Base-by-base conservation (phyloP, 2,329 filamentous ascomycete genomes). In the Phaeosphaeriaceae sp. region DNA sequence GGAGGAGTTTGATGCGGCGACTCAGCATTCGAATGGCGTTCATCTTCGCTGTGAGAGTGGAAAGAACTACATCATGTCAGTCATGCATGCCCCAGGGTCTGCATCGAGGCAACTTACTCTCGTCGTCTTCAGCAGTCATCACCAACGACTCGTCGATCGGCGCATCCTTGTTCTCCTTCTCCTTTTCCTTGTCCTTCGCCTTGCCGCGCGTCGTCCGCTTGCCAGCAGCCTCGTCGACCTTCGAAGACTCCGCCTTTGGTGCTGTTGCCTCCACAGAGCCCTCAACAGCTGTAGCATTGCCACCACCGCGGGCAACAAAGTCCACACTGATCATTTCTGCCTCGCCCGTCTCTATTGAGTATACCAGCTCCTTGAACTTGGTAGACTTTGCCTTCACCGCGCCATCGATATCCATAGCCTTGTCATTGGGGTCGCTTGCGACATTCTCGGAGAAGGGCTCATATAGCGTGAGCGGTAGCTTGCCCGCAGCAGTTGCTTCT, bases 301-400 rank as follows among this genome's bases (percentile, higher is more conserved):
- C 92, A 49, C 91, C 91, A 42, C 91, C 92, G 53, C 90, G 89
- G 0, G 94, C 94, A 21, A 99, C 91, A 66, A 94, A 97, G 78
- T 97, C 93, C 71, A 99, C 92, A 67, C 92, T 91, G 66, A 99
- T 98, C 93, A 97, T 97, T 78, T 99, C 95, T 1, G 94, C 94
- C 77, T 98, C 94, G 10, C 92, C 93, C 0, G 94, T 97, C 80
- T 98, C 95, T 1, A 98, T 89, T 0, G 90, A 90, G 77, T 95
- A 98, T 1, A 90, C 88, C 10, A 98, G 80, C 73, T 96, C 91
- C 59, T 90, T 87, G 78, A 98, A 98, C 70, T 87, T 90, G 60
- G 95, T 84, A 52, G 71, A 58, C 53, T 73, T 77, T 5, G 69
- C 62, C 52, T 73, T 71, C 78, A 74, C 84, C 76, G 82, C 83